phyloP scores from a whole-genome alignment of 257 asterid genomes.

The Nicotiana undulata region DNA sequence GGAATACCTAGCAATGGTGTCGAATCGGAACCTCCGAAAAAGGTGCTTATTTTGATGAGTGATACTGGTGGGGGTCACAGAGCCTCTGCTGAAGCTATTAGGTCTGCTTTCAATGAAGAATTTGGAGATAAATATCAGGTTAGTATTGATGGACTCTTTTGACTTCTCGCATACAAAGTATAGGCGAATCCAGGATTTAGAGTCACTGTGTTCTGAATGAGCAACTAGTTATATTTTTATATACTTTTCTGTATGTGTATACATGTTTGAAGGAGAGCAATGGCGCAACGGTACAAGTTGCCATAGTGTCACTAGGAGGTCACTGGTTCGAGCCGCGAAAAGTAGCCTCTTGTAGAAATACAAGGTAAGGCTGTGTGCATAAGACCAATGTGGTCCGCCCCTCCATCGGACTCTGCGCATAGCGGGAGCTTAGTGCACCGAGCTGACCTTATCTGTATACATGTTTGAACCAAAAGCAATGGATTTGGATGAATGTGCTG shows the following conservation, averaged over 20 bases:
- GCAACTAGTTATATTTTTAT: background rate
- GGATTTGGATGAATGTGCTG: background rate
- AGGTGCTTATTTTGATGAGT: slow-evolving; percentile 89
- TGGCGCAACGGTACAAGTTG: too few species aligned
- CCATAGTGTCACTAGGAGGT: too few species aligned
- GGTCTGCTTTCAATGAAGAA: slow-evolving; percentile 74
- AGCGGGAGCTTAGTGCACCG: too few species aligned
- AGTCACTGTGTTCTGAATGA: background rate
- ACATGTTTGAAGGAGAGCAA: too few species aligned
- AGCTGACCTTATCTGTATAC: background rate
- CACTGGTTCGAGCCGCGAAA: too few species aligned
- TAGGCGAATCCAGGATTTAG: background rate
- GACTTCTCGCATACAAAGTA: background rate
- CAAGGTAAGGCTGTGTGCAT: too few species aligned
- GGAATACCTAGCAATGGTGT: slow-evolving; percentile 35
- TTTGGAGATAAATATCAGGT: slow-evolving; percentile 95
- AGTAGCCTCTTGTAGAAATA: too few species aligned
- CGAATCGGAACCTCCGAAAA: slow-evolving; percentile 42
- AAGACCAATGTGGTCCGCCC: too few species aligned
- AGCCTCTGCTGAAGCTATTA: slow-evolving; percentile 99
- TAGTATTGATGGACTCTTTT: slow-evolving; percentile 3
- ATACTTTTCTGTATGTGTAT: too few species aligned
- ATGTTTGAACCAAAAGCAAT: background rate
- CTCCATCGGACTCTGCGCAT: too few species aligned
- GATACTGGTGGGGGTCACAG: slow-evolving; percentile 99